Conservation (phyloP, 148 eudicot species). For the Suaeda aralocaspica region DNA sequence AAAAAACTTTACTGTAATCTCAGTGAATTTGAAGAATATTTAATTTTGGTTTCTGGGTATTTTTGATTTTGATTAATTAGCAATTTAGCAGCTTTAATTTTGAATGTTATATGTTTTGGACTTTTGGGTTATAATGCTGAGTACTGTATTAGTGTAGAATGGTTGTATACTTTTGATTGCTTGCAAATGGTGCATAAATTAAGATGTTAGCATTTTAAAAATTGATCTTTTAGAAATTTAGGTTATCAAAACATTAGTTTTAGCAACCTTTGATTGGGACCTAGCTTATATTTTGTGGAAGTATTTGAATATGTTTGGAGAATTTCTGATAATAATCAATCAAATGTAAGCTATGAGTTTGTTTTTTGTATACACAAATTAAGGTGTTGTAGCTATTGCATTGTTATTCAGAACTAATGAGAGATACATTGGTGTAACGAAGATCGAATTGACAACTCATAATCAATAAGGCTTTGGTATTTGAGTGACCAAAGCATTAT, state of each 20-base stretch:
- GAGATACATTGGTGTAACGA: neutral
- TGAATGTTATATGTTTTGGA: too few relatives aligned
- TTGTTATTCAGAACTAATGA: neutral
- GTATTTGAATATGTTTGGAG: neutral
- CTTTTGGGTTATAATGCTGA: too few relatives aligned
- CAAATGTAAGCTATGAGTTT: neutral
- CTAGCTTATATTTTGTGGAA: neutral
- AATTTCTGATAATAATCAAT: neutral
- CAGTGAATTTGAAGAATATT: neutral
- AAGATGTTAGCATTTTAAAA: neutral
- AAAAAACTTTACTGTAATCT: neutral
- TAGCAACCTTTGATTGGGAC: too few relatives aligned
- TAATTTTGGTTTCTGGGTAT: neutral
- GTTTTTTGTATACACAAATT: neutral
- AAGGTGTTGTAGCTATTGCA: neutral
- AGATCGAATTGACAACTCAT: neutral
- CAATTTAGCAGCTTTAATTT: too few relatives aligned
- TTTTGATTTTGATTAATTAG: neutral
- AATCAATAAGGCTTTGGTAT: neutral
- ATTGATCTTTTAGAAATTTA: neutral
- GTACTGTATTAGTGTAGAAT: too few relatives aligned
- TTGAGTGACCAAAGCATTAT: too few relatives aligned
- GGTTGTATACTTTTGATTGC: too few relatives aligned
- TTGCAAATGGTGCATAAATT: neutral
- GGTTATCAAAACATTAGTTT: neutral